Conservation (phyloP, 2,329 filamentous ascomycete species). For the Alternaria dauci region DNA sequence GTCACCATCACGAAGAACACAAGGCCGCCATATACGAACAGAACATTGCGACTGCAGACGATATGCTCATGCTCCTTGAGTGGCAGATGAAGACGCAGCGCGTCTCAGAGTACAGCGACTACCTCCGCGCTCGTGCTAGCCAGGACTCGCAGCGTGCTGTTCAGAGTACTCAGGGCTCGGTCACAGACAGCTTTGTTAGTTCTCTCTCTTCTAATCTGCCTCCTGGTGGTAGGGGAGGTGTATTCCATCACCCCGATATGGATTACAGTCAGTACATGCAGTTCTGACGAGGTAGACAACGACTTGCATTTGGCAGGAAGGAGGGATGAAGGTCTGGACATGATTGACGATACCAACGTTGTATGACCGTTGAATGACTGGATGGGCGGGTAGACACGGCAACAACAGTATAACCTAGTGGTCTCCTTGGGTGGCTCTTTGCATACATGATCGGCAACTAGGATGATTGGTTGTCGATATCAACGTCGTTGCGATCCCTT, state of each 20-base stretch:
- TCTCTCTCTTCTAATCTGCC: neutral
- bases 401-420: neutral
- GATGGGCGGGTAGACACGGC: neutral
- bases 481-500: conserved; percentile 9
- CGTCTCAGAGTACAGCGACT: conserved; percentile 30
- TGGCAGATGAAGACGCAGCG: conserved; percentile 33
- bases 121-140: conserved; percentile 30
- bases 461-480: conserved; percentile 4
- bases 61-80: conserved; percentile 12
- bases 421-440: neutral
- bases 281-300: neutral
- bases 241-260: neutral
- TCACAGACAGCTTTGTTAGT: neutral
- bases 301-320: neutral
- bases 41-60: neutral
- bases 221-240: neutral
- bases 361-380: neutral
- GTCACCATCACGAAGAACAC: conserved; percentile 1
- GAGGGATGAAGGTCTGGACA: neutral
- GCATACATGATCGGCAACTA: neutral
- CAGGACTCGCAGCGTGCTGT: conserved; percentile 15
- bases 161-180: neutral
- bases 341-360: neutral
- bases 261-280: neutral
- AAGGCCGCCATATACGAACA: neutral